phyloP scores from a whole-genome alignment of 805 yeast species.

The Sugiyamaella lignohabitans region DNA sequence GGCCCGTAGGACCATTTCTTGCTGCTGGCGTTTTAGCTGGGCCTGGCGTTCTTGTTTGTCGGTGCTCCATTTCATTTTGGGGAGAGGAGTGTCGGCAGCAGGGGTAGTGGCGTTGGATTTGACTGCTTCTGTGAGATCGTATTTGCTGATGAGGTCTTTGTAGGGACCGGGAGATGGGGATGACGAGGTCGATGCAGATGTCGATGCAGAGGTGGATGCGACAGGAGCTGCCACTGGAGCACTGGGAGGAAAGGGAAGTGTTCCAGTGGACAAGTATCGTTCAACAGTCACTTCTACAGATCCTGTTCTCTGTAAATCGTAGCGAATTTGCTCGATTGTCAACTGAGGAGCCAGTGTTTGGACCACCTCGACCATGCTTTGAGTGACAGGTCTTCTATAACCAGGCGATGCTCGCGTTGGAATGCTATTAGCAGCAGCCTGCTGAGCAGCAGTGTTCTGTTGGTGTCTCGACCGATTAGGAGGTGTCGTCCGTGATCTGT shows the following conservation, averaged over 20 bases:
- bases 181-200: constrained; percentile 12
- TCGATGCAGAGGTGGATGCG: constrained; percentile 9
- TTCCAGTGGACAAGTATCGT: constrained; percentile 54
- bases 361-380: constrained; percentile 74
- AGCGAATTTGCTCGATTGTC: constrained; percentile 60
- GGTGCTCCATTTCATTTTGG: constrained; percentile 36
- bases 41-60: constrained; percentile 39
- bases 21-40: constrained; percentile 43
- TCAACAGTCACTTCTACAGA: constrained; percentile 78
- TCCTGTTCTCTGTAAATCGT: constrained; percentile 59
- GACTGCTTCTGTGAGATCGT: constrained; percentile 39
- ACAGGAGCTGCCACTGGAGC: constrained; percentile 8
- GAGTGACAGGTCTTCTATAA: constrained; percentile 29
- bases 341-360: constrained; percentile 74
- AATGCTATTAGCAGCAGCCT: constrained; percentile 3
- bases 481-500: constrained; percentile 3
- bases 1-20: constrained; percentile 55
- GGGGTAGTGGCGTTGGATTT: constrained; percentile 24
- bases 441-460: constrained; percentile 2
- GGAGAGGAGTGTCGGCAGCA: constrained; percentile 4
- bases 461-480: constrained; percentile 1
- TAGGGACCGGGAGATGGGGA: constrained; percentile 10
- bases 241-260: constrained; percentile 40
- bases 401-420: constrained; percentile 3
- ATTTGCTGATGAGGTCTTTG: constrained; percentile 19